phyloP scores from a whole-genome alignment of 352 stramenopile species.

The Chrysophaeum taylorii region DNA sequence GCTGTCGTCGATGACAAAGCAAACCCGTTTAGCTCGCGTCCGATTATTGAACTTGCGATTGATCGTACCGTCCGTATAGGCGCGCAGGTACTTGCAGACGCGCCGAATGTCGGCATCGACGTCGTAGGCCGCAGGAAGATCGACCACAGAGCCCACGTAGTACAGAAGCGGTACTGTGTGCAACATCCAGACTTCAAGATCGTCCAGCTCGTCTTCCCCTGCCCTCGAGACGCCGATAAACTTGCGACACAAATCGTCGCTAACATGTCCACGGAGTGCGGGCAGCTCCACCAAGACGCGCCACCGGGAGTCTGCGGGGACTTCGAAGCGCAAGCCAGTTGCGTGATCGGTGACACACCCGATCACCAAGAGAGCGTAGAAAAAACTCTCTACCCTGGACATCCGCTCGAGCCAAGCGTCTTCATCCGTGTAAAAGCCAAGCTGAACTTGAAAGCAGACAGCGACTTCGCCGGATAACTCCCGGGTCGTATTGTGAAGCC shows the following conservation, averaged over 20 bases:
- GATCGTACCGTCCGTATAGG: constrained; percentile 35
- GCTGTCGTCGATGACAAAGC: constrained; percentile 38
- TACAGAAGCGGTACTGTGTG: constrained; percentile 29
- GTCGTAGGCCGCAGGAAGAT: constrained; percentile 26
- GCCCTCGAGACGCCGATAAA: not conserved
- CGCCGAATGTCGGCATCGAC: constrained; percentile 28
- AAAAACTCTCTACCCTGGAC: too few species aligned
- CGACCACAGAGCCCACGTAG: constrained; percentile 17
- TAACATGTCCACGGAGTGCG: constrained; percentile 23
- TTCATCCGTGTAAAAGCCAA: too few species aligned
- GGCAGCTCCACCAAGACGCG: constrained; percentile 24
- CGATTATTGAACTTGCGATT: constrained; percentile 34
- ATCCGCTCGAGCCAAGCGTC: too few species aligned
- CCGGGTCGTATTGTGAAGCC: too few species aligned
- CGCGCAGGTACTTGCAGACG: constrained; percentile 36
- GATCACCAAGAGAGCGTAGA: too few species aligned
- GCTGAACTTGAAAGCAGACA: too few species aligned
- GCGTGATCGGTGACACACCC: too few species aligned
- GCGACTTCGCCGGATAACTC: too few species aligned
- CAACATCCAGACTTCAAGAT: constrained; percentile 16
- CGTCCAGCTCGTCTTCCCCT: constrained; percentile 17
- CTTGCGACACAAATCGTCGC: constrained; percentile 30
- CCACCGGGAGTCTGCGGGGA: constrained; percentile 21
- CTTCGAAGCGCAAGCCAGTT: too few species aligned
- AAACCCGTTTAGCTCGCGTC: constrained; percentile 26